These are phyloP conservation scores for Chenopodium suecicum DNA, from an alignment of 148 eudicot species.

Conservation along the genomic window DNA sequence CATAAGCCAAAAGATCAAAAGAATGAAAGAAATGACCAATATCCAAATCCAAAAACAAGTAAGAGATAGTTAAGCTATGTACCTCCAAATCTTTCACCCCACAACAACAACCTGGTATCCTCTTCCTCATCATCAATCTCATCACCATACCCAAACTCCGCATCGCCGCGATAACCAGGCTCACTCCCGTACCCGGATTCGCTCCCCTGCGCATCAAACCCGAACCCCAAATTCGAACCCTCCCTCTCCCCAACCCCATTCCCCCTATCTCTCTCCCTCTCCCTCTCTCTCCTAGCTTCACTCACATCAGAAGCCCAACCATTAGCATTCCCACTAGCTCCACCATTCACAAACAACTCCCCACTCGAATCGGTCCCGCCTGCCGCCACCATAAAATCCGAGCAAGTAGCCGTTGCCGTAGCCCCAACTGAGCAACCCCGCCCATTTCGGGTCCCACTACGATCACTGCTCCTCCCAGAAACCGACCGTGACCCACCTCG, in stretches of 20 bases:
- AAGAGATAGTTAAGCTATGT: neutral
- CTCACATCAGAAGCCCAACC: conserved; percentile 76
- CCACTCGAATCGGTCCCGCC: conserved; percentile 90
- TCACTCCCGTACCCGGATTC: conserved; percentile 91
- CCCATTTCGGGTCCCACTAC: conserved; percentile 54
- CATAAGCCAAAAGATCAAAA: neutral
- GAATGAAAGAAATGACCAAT: neutral
- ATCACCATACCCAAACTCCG: conserved; percentile 75
- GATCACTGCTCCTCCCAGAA: conserved; percentile 71
- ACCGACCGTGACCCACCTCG: conserved; percentile 69
- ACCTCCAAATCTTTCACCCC: conserved; percentile 74
- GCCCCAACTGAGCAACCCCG: conserved; percentile 68
- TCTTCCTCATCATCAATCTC: conserved; percentile 87
- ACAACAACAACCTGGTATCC: conserved; percentile 56
- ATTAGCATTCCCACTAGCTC: conserved; percentile 47
- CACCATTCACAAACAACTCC: conserved; percentile 56
- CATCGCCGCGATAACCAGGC: conserved; percentile 88
- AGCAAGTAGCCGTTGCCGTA: conserved; percentile 62
- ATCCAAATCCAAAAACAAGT: neutral
- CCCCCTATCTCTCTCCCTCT: conserved; percentile 35
- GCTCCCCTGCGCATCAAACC: conserved; percentile 51
- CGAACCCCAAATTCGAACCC: conserved; percentile 31
- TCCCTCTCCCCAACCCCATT: conserved; percentile 37
- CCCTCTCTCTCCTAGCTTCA: conserved; percentile 59
- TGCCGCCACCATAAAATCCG: conserved; percentile 71